Evolutionary conservation across 345 rosid genomes (phyloP).

Genomic region (Melastoma malabathricum): DNA sequence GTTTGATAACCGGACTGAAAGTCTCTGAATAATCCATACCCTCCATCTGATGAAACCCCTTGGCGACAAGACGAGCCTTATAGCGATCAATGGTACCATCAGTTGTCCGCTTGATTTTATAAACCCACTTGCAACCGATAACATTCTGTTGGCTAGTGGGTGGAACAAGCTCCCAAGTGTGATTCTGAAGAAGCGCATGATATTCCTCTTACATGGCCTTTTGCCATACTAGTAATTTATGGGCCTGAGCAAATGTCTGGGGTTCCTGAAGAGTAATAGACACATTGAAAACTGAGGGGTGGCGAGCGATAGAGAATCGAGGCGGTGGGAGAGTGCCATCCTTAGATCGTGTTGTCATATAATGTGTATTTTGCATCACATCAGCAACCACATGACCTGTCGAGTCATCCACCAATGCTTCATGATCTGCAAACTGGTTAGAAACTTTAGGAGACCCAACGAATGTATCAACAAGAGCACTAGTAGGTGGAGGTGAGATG

Average conservation of each 20-base stretch:
- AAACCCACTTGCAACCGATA: not conserved
- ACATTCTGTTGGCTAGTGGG: not conserved
- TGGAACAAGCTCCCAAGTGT: not conserved
- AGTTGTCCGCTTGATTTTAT: not conserved
- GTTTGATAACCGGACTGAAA: not conserved
- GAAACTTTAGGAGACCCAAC: too few relatives aligned
- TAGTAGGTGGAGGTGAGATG: too few relatives aligned
- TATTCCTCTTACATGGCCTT: not conserved
- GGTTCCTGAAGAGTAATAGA: not conserved
- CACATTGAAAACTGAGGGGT: not conserved
- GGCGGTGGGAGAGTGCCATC: too few relatives aligned
- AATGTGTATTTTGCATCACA: too few relatives aligned
- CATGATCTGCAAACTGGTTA: too few relatives aligned
- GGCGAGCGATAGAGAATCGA: too few relatives aligned
- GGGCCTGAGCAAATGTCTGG: not conserved
- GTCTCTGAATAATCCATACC: not conserved
- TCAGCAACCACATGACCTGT: too few relatives aligned
- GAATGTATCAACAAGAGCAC: too few relatives aligned
- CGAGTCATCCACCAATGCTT: too few relatives aligned
- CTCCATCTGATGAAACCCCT: not conserved
- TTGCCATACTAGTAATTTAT: not conserved
- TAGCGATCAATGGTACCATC: not conserved
- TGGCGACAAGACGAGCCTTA: not conserved
- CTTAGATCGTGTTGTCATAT: too few relatives aligned
- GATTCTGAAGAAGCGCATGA: not conserved